These are phyloP conservation scores for Aspergillus kassunensis DNA, from an alignment of 495 filamentous ascomycete species.

Conservation along the genomic window DNA sequence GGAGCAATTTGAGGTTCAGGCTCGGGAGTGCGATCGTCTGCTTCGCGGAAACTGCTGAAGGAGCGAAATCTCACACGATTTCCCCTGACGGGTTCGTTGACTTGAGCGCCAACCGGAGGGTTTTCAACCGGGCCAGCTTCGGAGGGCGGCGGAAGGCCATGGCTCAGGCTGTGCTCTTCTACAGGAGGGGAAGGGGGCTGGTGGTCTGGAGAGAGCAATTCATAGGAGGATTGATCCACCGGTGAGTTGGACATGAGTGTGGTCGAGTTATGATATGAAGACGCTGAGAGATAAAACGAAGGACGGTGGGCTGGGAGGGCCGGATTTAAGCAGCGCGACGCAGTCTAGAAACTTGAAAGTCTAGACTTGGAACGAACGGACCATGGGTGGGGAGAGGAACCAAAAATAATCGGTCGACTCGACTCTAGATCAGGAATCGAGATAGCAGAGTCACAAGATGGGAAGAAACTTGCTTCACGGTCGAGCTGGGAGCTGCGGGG, in stretches of 20 bases:
- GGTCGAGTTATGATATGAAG: neutral
- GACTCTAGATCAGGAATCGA: constrained; percentile 10
- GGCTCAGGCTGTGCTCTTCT: neutral
- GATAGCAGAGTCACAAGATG: neutral
- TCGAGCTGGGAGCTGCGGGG: neutral
- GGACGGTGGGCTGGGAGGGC: neutral
- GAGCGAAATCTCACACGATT: constrained; percentile 18
- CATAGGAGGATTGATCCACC: neutral
- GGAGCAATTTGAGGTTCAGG: neutral
- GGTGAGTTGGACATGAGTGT: neutral
- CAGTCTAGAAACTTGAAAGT: neutral
- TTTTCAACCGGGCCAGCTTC: neutral
- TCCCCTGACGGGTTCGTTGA: neutral
- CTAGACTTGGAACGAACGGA: neutral
- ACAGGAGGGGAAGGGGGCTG: neutral
- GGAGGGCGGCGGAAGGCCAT: neutral
- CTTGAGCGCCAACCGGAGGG: neutral
- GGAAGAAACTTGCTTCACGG: neutral
- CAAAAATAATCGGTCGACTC: constrained; percentile 15
- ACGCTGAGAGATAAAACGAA: neutral
- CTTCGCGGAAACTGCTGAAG: constrained; percentile 12
- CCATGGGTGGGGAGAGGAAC: constrained; percentile 11
- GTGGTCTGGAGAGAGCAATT: neutral
- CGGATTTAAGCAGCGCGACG: neutral
- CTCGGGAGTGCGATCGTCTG: constrained; percentile 8